Conservation (phyloP, 2,329 filamentous ascomycete species). For the Pseudomassariella vexata region DNA sequence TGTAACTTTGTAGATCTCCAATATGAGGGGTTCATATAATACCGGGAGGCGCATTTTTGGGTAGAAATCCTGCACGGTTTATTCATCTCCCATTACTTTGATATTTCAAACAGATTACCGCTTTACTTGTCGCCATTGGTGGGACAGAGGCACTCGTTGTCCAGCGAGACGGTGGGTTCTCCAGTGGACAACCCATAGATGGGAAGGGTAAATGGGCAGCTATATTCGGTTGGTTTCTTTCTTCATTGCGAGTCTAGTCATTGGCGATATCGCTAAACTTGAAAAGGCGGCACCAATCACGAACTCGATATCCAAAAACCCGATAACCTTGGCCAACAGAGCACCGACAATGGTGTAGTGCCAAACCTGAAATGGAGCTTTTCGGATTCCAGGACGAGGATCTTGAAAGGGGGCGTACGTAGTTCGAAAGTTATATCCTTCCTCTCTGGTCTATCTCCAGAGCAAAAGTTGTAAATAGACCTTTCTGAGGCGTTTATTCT, state of each 20-base stretch:
- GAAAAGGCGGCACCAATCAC: conserved; percentile 56
- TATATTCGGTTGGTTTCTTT: not conserved
- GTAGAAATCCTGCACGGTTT: not conserved
- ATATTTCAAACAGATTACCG: not conserved
- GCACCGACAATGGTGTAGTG: conserved; percentile 58
- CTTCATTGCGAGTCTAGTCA: not conserved
- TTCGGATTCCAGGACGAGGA: conserved; percentile 58
- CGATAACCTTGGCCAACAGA: conserved; percentile 54
- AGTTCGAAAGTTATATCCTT: too few relatives aligned
- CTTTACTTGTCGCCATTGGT: not conserved
- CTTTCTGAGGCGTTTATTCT: too few relatives aligned
- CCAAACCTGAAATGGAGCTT: conserved; percentile 67
- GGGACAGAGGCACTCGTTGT: not conserved
- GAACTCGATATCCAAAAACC: conserved; percentile 58
- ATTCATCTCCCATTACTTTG: not conserved
- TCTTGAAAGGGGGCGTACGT: conserved; percentile 57
- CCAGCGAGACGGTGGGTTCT: not conserved
- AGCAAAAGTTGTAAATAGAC: too few relatives aligned
- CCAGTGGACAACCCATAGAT: conserved; percentile 1
- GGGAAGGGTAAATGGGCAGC: conserved; percentile 2
- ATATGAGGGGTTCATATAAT: too few relatives aligned
- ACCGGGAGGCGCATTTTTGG: not conserved
- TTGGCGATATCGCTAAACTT: not conserved
- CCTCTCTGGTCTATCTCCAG: too few relatives aligned
- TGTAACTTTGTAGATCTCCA: not conserved